Conservation (phyloP, 495 filamentous ascomycete species). For the Penicillium coffeae region DNA sequence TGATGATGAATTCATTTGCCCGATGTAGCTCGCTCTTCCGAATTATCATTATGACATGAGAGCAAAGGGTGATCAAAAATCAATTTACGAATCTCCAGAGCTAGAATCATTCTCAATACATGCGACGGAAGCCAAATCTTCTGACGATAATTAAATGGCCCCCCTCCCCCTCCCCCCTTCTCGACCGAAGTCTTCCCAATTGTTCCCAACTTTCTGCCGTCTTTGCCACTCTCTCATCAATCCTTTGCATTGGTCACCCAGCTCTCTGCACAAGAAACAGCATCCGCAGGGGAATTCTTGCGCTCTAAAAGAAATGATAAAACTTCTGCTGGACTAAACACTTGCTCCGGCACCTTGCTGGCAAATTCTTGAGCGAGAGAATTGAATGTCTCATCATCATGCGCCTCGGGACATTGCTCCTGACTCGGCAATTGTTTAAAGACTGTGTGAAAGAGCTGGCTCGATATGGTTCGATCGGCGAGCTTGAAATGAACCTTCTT, state of each 20-base stretch:
- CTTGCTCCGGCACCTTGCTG: slow-evolving; percentile 12
- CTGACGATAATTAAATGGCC: background rate
- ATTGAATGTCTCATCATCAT: slow-evolving; percentile 5
- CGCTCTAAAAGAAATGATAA: slow-evolving; percentile 15
- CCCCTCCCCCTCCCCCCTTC: background rate
- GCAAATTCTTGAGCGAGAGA: slow-evolving; percentile 11
- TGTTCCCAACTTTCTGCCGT: background rate
- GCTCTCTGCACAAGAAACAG: slow-evolving; percentile 12
- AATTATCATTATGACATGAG: too few species aligned
- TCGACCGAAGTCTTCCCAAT: background rate
- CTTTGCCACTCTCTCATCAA: slow-evolving; percentile 2
- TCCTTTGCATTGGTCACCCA: slow-evolving; percentile 11
- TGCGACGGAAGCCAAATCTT: too few species aligned
- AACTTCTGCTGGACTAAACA: slow-evolving; percentile 18
- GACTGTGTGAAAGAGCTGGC: slow-evolving; percentile 12
- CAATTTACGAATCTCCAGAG: too few species aligned
- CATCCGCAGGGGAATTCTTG: slow-evolving; percentile 10
- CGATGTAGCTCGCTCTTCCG: too few species aligned
- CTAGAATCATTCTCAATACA: too few species aligned
- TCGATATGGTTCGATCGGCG: slow-evolving; percentile 11
- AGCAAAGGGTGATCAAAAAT: too few species aligned
- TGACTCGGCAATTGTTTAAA: slow-evolving; percentile 5
- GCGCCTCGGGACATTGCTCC: slow-evolving; percentile 8
- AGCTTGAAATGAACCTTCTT: slow-evolving; percentile 16
- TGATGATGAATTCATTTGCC: too few species aligned